Evolutionary conservation across 441 rosid species (phyloP), one percentile per base, ranked within the genome.

Genomic region (Biscutella auriculata): DNA sequence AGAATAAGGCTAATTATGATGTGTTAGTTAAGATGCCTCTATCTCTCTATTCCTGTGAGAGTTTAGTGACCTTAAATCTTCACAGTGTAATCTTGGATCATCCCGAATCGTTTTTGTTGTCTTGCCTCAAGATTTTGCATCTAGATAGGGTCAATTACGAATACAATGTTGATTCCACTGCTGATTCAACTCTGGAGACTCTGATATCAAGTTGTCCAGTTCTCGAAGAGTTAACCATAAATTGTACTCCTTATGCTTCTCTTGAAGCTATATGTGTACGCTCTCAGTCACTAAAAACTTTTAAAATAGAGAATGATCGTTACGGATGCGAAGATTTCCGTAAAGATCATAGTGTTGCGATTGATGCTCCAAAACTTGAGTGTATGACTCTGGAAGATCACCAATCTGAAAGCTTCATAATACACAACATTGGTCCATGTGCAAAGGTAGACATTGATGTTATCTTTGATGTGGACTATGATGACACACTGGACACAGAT

Each of bases 321-420:
- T n/a, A n/a, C n/a, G 7, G 28, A 26, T 26, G 28, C 6, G 32
- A 23, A 5, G 15, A 7, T 1, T 17, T 32, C 1, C 4, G 40
- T 50, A 0, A 50, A 6, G 9, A 44, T 44, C 17, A 33, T 43
- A 15, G 1, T 16, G 33, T 46, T 45, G 14, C 6, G 9, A 9
- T 58, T 7, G 34, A 58, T 44, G 53, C 53, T 14, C 63, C 63
- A n/a, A 58, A 19, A 21, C 53, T 58, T 12, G 53, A 58, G 15
- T 58, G 10, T 26, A 7, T 58, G 43, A 44, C 1, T 19, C 53
- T 44, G 25, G n/a, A 39, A 1, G 63, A 45, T 58, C 33, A 44
- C 30, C 15, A 4, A 34, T 44, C 63, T 44, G 43, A 58, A 12
- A 58, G 10, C 16, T 46, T 34, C 7, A 2, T 50, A 16, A 50